A percentile compares a stretch with the other conserved stretches of the same genome.
These are phyloP conservation scores for Cyclotella atomus DNA, from an alignment of 108 stramenopile species.

Conservation along the genomic window DNA sequence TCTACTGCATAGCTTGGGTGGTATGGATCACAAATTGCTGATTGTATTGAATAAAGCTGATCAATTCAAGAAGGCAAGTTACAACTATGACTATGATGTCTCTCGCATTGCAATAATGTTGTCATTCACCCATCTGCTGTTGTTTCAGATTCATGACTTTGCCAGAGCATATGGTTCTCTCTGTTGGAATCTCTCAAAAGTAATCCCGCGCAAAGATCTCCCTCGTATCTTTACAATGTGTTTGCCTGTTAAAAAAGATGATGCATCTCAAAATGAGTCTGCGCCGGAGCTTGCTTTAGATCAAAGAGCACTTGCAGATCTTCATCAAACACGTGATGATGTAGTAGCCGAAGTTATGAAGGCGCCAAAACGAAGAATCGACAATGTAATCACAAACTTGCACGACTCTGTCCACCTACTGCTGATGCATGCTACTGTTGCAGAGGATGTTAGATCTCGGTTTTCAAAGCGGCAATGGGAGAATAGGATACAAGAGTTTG, in stretches of 20 bases:
- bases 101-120: no score
- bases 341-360: conserved; percentile 94
- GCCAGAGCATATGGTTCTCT: conserved; percentile 98
- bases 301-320: conserved; percentile 68
- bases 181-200: conserved; percentile 99
- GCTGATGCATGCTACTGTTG: conserved; percentile 82
- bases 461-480: conserved; percentile 61
- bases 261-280: conserved; percentile 22
- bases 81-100: background rate
- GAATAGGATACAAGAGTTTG: conserved; percentile 54
- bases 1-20: conserved; percentile 89
- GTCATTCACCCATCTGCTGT: no score
- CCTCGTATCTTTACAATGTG: conserved; percentile 99
- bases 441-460: conserved; percentile 57
- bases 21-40: conserved; percentile 99
- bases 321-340: conserved; percentile 88
- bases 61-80: conserved; percentile 72
- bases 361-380: conserved; percentile 95
- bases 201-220: conserved; percentile 93
- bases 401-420: conserved; percentile 88
- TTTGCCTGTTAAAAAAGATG: conserved; percentile 59
- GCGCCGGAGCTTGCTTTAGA: conserved; percentile 38
- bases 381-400: conserved; percentile 97
- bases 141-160: conserved; percentile 93
- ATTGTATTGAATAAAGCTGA: conserved; percentile 98